Conservation (phyloP, 257 asterid species). For the Nicotiana undulata region DNA sequence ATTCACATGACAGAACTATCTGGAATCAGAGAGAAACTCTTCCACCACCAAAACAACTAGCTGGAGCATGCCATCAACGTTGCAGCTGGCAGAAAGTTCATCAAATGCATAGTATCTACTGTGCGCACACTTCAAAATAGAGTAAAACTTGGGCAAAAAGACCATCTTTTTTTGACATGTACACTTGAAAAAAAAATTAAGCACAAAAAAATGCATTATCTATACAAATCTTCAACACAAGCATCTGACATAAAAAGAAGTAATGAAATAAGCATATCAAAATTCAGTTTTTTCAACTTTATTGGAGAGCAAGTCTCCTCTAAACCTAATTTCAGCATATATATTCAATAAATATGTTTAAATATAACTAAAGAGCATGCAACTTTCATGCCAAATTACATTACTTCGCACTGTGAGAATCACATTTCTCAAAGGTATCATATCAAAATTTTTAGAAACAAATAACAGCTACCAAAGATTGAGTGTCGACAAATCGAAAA, state of each 20-base stretch:
- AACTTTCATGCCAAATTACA: conserved; percentile 14
- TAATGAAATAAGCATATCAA: not conserved
- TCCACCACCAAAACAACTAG: not conserved
- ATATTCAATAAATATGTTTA: conserved; percentile 5
- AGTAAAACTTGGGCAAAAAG: not conserved
- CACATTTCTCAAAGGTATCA: not conserved
- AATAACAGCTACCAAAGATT: conserved; percentile 13
- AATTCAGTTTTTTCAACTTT: not conserved
- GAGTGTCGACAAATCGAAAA: not conserved
- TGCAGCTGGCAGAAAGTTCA: not conserved
- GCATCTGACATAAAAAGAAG: not conserved
- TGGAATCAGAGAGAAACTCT: not conserved
- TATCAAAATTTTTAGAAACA: conserved; percentile 24
- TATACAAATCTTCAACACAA: not conserved
- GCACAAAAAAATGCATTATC: not conserved
- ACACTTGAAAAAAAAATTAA: not conserved
- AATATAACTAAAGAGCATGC: conserved; percentile 13
- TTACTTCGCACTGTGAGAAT: not conserved
- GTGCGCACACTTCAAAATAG: not conserved
- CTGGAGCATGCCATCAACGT: not conserved
- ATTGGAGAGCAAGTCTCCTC: not conserved
- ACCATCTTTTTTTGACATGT: too few relatives aligned
- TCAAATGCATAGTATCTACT: not conserved
- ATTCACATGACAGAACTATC: not conserved
- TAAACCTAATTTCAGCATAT: conserved; percentile 3